Percentiles rank a stretch among this genome's conserved stretches.
Evolutionary conservation across 768 basidiomycete genomes (phyloP).

Genomic region (Lactarius hengduanensis): DNA sequence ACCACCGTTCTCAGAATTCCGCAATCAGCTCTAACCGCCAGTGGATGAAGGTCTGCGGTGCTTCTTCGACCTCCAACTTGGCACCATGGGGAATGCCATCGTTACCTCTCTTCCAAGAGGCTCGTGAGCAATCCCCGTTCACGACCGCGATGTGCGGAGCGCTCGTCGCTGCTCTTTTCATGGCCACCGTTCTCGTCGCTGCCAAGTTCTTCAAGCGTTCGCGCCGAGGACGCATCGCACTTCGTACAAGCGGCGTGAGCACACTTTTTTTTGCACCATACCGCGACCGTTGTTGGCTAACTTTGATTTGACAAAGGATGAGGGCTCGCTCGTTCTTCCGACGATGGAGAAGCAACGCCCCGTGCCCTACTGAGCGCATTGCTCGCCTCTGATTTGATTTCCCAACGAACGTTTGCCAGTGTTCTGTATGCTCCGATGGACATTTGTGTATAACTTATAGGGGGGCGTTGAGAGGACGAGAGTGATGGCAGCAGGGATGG

Average conservation of each 20-base stretch:
- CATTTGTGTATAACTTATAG: slow-evolving; percentile 24
- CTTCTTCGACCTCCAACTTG: slow-evolving; percentile 12
- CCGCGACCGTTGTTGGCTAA: slow-evolving; percentile 3
- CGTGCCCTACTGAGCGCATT: slow-evolving; percentile 1
- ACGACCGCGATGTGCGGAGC: slow-evolving; percentile 26
- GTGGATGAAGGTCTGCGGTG: slow-evolving; percentile 45
- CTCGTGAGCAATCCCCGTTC: slow-evolving; percentile 10
- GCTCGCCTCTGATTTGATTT: slow-evolving; percentile 16
- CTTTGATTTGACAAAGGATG: slow-evolving; percentile 16
- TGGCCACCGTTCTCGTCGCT: slow-evolving; percentile 21
- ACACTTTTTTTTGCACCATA: background rate
- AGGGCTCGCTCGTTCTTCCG: slow-evolving; percentile 16
- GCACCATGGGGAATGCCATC: slow-evolving; percentile 14
- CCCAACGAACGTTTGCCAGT: background rate
- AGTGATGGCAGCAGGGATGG: background rate
- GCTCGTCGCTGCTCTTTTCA: slow-evolving; percentile 26
- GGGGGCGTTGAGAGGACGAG: slow-evolving; percentile 3
- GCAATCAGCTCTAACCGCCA: slow-evolving; percentile 46
- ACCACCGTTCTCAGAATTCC: slow-evolving; percentile 39
- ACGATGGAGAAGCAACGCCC: slow-evolving; percentile 19
- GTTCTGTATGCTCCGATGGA: slow-evolving; percentile 17
- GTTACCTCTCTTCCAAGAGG: slow-evolving; percentile 18
- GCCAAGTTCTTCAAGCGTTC: slow-evolving; percentile 24
- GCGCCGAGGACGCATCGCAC: slow-evolving; percentile 21
- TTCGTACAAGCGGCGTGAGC: slow-evolving; percentile 18